phyloP scores from a whole-genome alignment of 129 eudicot genomes.

The Flaveria sonorensis region DNA sequence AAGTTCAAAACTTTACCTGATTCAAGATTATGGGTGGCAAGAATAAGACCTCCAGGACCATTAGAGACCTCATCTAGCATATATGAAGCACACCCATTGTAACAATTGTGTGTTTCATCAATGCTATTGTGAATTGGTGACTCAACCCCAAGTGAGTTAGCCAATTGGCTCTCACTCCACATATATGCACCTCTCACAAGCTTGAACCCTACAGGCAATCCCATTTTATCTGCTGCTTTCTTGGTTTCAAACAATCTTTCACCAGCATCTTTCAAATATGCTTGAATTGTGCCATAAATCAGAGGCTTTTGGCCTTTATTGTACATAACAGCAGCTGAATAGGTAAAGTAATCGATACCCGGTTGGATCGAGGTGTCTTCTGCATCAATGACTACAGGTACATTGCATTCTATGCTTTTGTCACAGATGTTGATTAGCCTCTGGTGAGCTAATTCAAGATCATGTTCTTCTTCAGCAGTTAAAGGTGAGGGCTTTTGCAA shows the following conservation, averaged over 20 bases:
- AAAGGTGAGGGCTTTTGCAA: conserved; percentile 61
- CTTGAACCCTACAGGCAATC: conserved; percentile 83
- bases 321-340: conserved; percentile 57
- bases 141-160: conserved; percentile 55
- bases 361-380: conserved; percentile 92
- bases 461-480: conserved; percentile 67
- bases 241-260: conserved; percentile 64
- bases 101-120: conserved; percentile 62
- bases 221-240: conserved; percentile 77
- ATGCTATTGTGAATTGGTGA: conserved; percentile 79
- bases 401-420: conserved; percentile 53
- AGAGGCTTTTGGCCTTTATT: conserved; percentile 48
- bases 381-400: conserved; percentile 85
- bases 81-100: conserved; percentile 69
- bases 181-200: conserved; percentile 94
- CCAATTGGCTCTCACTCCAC: conserved; percentile 64
- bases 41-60: conserved; percentile 67
- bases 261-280: conserved; percentile 80
- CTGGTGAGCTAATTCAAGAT: conserved; percentile 65
- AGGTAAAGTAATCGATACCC: conserved; percentile 86
- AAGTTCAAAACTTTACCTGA: conserved; percentile 60
- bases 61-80: conserved; percentile 70
- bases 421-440: conserved; percentile 57
- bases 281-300: conserved; percentile 69
- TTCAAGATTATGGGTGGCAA: conserved; percentile 89